Conservation (phyloP, 768 basidiomycete genomes). For the Boletus tylopilopsis region DNA sequence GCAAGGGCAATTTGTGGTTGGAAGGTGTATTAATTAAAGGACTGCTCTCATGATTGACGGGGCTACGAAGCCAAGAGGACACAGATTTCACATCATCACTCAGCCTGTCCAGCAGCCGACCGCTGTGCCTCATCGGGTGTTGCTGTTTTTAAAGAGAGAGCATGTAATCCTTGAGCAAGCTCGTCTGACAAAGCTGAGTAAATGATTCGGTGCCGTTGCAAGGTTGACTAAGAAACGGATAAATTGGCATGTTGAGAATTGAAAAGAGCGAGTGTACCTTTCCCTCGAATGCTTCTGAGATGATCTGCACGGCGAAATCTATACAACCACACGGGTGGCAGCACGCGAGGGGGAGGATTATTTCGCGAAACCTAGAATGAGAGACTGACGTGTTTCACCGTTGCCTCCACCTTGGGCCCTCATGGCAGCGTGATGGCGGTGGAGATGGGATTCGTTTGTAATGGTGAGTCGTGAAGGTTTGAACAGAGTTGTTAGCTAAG, state of each 20-base stretch:
- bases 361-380: constrained; percentile 12
- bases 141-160: constrained; percentile 71
- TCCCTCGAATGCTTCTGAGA: constrained; percentile 68
- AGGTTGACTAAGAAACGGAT: constrained; percentile 48
- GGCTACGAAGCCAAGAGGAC: constrained; percentile 5
- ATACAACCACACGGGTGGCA: constrained; percentile 11
- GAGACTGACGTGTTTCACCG: constrained; percentile 76
- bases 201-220: constrained; percentile 81
- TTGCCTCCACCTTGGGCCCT: constrained; percentile 59
- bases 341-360: constrained; percentile 22
- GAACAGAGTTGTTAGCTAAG: constrained; percentile 59
- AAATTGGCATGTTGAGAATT: constrained; percentile 5
- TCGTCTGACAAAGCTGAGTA: constrained; percentile 71
- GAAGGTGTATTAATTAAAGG: constrained; percentile 28
- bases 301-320: constrained; percentile 78
- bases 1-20: constrained; percentile 19
- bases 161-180: constrained; percentile 67
- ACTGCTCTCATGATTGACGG: constrained; percentile 30
- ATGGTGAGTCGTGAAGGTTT: constrained; percentile 62
- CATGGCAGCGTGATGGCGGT: constrained; percentile 84
- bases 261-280: constrained; percentile 47
- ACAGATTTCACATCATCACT: constrained; percentile 25
- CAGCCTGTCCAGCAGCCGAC: constrained; percentile 15
- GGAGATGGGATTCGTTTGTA: constrained; percentile 80
- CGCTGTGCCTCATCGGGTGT: constrained; percentile 51